Evolutionary conservation across 768 basidiomycete genomes (phyloP), one percentile per base, ranked within the genome.

Genomic region (Chiua virens): DNA sequence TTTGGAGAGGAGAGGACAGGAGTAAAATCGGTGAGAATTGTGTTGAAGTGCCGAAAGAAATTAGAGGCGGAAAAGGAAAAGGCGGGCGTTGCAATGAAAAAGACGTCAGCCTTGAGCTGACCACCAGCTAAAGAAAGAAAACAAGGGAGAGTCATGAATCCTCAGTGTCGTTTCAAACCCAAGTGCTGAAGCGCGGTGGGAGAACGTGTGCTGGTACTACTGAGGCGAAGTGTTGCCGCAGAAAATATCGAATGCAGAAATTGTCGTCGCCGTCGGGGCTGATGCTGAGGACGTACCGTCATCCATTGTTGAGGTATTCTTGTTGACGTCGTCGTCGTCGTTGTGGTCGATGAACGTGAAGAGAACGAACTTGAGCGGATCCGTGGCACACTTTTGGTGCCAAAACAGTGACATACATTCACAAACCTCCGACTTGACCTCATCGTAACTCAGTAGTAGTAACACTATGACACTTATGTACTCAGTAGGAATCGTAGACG

Each of bases 221-320:
- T 58, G 65, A 52, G 59, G 67, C 55, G 67, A 57, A 56, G 46
- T 54, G 61, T 66, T 58, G 69, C 67, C 70, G 64, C 72, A 73
- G 69, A 74, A 69, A 64, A 71, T 53, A 67, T 60, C 67, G 71
- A 73, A 69, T 64, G 70, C 61, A 75, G 73, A 73, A 72, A 69
- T 76, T 69, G 82, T 75, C 75, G 72, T 70, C 68, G 84, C 74
- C 71, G 83, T 73, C 76, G 85, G 76, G 74, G 83, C 75, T 80
- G 82, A 85, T 85, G 85, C 77, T 86, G 86, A 79, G 68, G 75
- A 87, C 86, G 86, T 87, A 87, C 86, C 86, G 83, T 87, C 78
- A 78, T 78, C 76, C 76, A 78, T 78, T 63, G 68, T 70, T 75
- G 75, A 59, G 15, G 43, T 60, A 47, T 49, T 53, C 65, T 69